phyloP scores from a whole-genome alignment of 306 rosid genomes.

The Malus sylvestris region DNA sequence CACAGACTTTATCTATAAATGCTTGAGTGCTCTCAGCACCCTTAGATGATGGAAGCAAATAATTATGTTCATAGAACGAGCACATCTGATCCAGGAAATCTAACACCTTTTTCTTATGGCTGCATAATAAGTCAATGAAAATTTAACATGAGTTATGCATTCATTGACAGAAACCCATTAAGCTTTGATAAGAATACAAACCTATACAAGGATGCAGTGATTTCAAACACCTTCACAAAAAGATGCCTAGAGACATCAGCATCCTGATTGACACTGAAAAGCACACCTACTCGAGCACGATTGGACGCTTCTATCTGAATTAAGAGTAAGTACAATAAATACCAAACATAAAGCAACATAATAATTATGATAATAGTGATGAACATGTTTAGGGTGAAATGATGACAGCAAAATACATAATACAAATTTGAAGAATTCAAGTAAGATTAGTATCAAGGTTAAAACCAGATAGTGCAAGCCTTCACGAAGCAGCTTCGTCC shows the following conservation, averaged over 20 bases:
- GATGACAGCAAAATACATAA: constrained; percentile 8
- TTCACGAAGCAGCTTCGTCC: constrained; percentile 69
- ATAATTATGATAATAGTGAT: constrained; percentile 5
- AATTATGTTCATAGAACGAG: constrained; percentile 60
- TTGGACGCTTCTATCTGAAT: constrained; percentile 68
- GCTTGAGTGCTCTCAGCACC: constrained; percentile 39
- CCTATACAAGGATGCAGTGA: constrained; percentile 72
- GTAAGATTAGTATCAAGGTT: constrained; percentile 12
- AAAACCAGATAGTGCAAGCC: constrained; percentile 80
- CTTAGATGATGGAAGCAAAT: constrained; percentile 34
- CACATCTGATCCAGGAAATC: constrained; percentile 66
- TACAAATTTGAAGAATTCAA: constrained; percentile 4
- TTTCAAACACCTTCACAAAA: constrained; percentile 60
- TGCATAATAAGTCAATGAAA: constrained; percentile 26
- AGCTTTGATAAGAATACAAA: constrained; percentile 25
- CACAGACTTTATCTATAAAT: constrained; percentile 54
- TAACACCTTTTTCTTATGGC: constrained; percentile 67
- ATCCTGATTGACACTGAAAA: constrained; percentile 52
- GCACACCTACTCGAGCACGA: constrained; percentile 68
- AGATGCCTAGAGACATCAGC: constrained; percentile 47
- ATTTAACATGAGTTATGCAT: neutral
- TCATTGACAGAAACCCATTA: neutral
- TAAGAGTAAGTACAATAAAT: constrained; percentile 3
- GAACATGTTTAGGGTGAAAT: constrained; percentile 7
- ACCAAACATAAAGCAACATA: neutral